Base-by-base conservation (phyloP, 495 filamentous ascomycete genomes). In the Peziza echinospora region DNA sequence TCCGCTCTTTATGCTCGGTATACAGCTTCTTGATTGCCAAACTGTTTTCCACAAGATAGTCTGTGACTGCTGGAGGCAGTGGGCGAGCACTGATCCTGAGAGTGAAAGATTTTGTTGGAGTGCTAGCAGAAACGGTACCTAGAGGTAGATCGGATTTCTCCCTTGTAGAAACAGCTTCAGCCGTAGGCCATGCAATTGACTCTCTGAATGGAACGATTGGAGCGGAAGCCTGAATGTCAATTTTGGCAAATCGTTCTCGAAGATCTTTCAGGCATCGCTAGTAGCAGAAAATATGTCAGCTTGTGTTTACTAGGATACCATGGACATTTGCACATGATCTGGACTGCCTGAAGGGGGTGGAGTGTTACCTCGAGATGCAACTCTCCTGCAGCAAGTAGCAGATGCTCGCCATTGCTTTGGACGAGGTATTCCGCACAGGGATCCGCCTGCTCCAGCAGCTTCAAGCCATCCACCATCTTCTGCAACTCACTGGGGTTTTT, bases 151-250 rank as follows among this genome's bases (percentile, higher is more conserved):
- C 83, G n/a, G n/a, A n/a, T 48, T 84, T 81, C 54, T 87, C 80
- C 51, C 69, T 85, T 0, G 84, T 89, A 13, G 78, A 68, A 0
- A 79, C 82, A 41, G 72, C 71, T n/a, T n/a, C n/a, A n/a, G n/a
- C 30, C 30, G 30, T 11, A 11, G 19, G 13, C 30, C 13, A 37
- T 26, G 92, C 77, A 40, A 92, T 94, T 2, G 82, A 84, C 62
- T 99, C 89, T 17, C 86, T 73, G 62, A 93, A 99, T 5, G 89
- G 89, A 5, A 99, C 89, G 45, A 96, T 96, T 2, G 91, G 84
- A 25, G 80, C 80, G 46, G 86, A 83, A 46, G 81, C 80, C 53
- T 96, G 89, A 46, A 99, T 91, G 48, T 99, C 89, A 51, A 92
- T 94, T 51, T 74, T 77, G 3, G 89, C 89, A 62, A 92, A 99